These are phyloP conservation scores for Phytophthora tubulina DNA, from an alignment of 352 stramenopile species.

Conservation along the genomic window DNA sequence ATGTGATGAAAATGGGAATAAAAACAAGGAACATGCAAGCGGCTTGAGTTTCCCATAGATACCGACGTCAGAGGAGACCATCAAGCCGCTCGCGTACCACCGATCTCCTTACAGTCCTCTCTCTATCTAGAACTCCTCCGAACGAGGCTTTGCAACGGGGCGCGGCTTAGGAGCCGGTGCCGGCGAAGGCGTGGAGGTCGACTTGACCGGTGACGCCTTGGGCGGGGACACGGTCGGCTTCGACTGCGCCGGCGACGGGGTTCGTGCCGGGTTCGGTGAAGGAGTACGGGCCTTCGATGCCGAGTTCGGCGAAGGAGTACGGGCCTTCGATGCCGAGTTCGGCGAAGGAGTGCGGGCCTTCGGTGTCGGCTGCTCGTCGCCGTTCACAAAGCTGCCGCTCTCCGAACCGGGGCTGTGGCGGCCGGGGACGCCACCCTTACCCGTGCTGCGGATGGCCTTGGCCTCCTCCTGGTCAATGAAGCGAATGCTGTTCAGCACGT, in stretches of 20 bases:
- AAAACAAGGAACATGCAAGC: constrained; percentile 41
- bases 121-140: constrained; percentile 59
- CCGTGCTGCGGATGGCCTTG: constrained; percentile 84
- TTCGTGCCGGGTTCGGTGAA: constrained; percentile 34
- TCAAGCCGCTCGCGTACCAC: constrained; percentile 40
- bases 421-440: constrained; percentile 66
- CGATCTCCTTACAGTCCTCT: constrained; percentile 35
- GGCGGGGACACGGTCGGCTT: constrained; percentile 28
- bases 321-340: constrained; percentile 20
- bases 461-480: constrained; percentile 92
- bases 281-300: constrained; percentile 29
- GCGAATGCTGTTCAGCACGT: constrained; percentile 90
- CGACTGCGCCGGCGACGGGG: constrained; percentile 33
- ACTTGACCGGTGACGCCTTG: constrained; percentile 22
- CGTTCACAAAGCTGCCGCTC: constrained; percentile 60
- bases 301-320: constrained; percentile 30
- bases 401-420: constrained; percentile 63
- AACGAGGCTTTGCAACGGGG: constrained; percentile 37
- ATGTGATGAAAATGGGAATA: constrained; percentile 41
- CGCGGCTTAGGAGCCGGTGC: constrained; percentile 38
- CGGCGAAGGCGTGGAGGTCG: constrained; percentile 34
- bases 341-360: constrained; percentile 44
- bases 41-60: constrained; percentile 48
- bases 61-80: constrained; percentile 50
- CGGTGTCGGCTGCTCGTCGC: constrained; percentile 49